Conservation (phyloP, 345 rosid genomes). For the Mercurialis annua region DNA sequence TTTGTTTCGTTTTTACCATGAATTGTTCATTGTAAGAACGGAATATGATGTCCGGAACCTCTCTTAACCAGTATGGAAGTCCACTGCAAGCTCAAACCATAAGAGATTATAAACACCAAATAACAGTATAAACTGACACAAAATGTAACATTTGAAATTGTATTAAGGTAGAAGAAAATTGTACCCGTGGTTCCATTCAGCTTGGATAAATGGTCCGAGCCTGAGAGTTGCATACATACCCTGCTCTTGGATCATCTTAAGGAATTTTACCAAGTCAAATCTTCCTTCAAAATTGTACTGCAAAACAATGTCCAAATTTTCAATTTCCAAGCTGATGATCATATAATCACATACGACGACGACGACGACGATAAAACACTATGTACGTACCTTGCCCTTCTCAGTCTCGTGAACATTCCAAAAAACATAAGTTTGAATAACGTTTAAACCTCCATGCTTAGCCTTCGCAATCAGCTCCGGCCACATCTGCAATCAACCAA, state of each 20-base stretch:
- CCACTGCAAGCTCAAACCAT: conserved; percentile 42
- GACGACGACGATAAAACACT: too few species aligned
- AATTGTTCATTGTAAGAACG: conserved; percentile 70
- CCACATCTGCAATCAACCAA: conserved; percentile 54
- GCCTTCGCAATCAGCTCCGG: conserved; percentile 41
- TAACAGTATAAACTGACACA: background rate
- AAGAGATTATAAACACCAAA: background rate
- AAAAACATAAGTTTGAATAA: conserved; percentile 60
- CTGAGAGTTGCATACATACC: conserved; percentile 61
- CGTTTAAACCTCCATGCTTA: conserved; percentile 52
- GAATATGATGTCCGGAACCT: conserved; percentile 60
- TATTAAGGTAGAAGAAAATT: background rate
- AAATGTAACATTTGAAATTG: background rate
- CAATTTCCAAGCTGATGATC: too few species aligned
- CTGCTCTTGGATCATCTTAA: conserved; percentile 53
- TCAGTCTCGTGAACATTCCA: conserved; percentile 66
- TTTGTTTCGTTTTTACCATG: too few species aligned
- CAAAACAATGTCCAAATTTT: background rate
- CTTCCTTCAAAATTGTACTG: conserved; percentile 71
- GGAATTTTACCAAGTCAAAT: conserved; percentile 69
- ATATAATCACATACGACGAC: too few species aligned
- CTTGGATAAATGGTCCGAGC: conserved; percentile 91
- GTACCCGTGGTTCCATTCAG: conserved; percentile 99
- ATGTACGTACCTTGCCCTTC: conserved; percentile 53
- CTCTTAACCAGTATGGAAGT: conserved; percentile 88